phyloP scores from a whole-genome alignment of 768 basidiomycete species.

The Kwoniella pini region DNA sequence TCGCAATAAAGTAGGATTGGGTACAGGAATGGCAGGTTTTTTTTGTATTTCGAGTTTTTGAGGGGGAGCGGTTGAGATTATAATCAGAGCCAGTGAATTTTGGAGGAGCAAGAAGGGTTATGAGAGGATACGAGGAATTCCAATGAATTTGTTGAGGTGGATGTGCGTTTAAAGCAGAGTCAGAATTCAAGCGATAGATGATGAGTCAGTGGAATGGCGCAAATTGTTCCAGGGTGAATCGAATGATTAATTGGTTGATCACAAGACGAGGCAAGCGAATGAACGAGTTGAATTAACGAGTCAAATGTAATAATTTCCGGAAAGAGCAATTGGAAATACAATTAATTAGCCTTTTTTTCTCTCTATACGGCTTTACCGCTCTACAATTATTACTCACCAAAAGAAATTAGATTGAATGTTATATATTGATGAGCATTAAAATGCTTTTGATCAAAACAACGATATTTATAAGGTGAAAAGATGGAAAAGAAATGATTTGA shows the following conservation, averaged over 20 bases:
- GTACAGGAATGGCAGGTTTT: neutral
- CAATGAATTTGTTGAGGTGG: neutral
- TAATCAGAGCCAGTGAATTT: no score
- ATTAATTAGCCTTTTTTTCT: neutral
- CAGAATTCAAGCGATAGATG: neutral
- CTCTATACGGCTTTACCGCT: neutral
- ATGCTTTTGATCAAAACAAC: neutral
- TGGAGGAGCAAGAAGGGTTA: no score
- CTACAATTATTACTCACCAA: neutral
- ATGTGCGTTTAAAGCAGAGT: neutral
- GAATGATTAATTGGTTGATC: conserved; percentile 4
- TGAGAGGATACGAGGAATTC: neutral
- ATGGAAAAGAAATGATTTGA: neutral
- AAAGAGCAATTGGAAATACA: neutral
- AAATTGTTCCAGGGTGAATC: conserved; percentile 24
- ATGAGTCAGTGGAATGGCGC: conserved; percentile 14
- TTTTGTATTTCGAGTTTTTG: neutral
- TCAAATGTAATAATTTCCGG: neutral
- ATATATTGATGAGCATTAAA: neutral
- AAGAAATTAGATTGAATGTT: neutral
- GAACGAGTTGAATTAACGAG: neutral
- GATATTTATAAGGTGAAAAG: neutral
- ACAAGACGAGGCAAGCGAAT: conserved; percentile 1
- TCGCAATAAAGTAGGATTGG: neutral
- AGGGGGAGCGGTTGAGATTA: neutral